Percentiles rank a stretch among this genome's conserved stretches.
Conservation (phyloP, 306 rosid genomes). For the Purshia tridentata region DNA sequence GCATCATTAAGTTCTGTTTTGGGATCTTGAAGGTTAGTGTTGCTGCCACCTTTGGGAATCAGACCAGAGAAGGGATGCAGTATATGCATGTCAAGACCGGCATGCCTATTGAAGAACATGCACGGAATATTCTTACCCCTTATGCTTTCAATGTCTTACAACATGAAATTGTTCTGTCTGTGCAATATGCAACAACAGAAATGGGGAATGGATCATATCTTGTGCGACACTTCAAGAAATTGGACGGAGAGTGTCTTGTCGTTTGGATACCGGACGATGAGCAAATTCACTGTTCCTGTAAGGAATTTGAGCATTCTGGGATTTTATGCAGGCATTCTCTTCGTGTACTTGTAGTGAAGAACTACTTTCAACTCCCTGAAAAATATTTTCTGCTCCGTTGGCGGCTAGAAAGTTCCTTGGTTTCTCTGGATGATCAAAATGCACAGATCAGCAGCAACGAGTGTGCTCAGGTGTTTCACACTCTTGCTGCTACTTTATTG, state of each 20-base stretch:
- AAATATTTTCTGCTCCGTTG: conserved; percentile 56
- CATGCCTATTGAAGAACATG: conserved; percentile 74
- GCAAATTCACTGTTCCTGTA: conserved; percentile 60
- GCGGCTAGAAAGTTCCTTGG: conserved; percentile 42
- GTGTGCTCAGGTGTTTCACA: conserved; percentile 45
- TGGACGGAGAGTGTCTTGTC: conserved; percentile 55
- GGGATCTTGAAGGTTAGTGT: conserved; percentile 38
- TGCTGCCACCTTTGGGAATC: conserved; percentile 35
- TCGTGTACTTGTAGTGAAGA: conserved; percentile 48
- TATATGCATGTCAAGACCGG: conserved; percentile 48
- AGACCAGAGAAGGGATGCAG: conserved; percentile 37
- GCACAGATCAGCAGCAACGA: conserved; percentile 33
- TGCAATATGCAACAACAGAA: conserved; percentile 48
- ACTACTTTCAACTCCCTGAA: conserved; percentile 60
- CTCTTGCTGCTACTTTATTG: conserved; percentile 44
- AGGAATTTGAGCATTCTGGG: conserved; percentile 67
- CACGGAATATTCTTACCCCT: conserved; percentile 52
- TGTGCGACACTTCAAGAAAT: conserved; percentile 55
- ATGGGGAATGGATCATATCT: conserved; percentile 56
- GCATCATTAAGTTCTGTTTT: neutral
- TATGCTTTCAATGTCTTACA: conserved; percentile 57
- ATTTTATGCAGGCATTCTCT: conserved; percentile 62
- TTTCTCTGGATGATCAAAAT: conserved; percentile 30
- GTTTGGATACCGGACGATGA: conserved; percentile 51
- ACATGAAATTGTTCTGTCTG: conserved; percentile 45